Evolutionary conservation across 164 flowering plant genomes (phyloP).

Genomic region (Dillenia turbinata): DNA sequence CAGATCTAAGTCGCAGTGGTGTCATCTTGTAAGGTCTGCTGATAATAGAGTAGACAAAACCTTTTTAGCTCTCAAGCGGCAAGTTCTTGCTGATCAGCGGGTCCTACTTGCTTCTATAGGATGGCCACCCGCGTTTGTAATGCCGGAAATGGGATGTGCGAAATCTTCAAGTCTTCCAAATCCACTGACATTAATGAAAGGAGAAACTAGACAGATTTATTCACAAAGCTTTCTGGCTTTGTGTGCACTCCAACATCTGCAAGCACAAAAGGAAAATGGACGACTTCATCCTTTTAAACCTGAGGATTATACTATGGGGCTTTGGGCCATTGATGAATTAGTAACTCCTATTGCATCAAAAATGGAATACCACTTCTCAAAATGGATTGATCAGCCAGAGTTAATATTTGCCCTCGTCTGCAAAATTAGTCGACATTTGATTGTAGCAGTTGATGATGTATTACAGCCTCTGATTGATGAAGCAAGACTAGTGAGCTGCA

Average conservation of each 20-base stretch:
- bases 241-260: conserved; percentile 64
- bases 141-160: conserved; percentile 24
- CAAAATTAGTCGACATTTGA: conserved; percentile 44
- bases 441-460: conserved; percentile 47
- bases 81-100: conserved; percentile 59
- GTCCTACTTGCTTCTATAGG: conserved; percentile 53
- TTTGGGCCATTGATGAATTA: conserved; percentile 69
- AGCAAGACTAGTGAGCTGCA: conserved; percentile 47
- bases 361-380: conserved; percentile 48
- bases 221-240: conserved; percentile 50
- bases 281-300: conserved; percentile 13
- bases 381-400: conserved; percentile 62
- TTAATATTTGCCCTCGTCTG: conserved; percentile 59
- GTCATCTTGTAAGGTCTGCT: conserved; percentile 47
- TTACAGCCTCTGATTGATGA: conserved; percentile 69
- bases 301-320: conserved; percentile 15
- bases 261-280: conserved; percentile 37
- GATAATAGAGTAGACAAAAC: conserved; percentile 54
- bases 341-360: conserved; percentile 58
- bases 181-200: conserved; percentile 47
- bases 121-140: conserved; percentile 65
- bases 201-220: conserved; percentile 35
- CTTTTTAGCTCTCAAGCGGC: conserved; percentile 38
- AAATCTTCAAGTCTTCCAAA: conserved; percentile 34
- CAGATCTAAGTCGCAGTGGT: conserved; percentile 40